A percentile compares a stretch with the other conserved stretches of the same genome.
These are phyloP conservation scores for Candida methanosorbosa DNA, from an alignment of 805 yeast genomes.

Conservation along the genomic window DNA sequence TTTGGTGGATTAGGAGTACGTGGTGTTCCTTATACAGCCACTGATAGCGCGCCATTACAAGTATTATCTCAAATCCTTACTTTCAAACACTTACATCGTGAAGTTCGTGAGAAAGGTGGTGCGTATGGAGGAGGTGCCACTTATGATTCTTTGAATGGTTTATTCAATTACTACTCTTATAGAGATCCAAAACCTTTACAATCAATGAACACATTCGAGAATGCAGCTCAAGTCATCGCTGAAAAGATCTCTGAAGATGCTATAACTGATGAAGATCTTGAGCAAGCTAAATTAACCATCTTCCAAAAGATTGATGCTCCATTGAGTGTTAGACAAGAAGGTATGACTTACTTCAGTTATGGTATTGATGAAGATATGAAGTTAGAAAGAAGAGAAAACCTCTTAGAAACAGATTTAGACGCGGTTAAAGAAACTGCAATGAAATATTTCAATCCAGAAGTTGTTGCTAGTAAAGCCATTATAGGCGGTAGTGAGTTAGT, in stretches of 20 bases:
- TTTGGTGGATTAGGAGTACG: slow-evolving; percentile 61
- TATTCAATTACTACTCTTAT: slow-evolving; percentile 78
- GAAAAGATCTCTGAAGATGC: slow-evolving; percentile 14
- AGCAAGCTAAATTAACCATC: slow-evolving; percentile 83
- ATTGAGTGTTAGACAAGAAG: slow-evolving; percentile 70
- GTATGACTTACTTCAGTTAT: slow-evolving; percentile 52
- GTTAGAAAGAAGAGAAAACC: slow-evolving; percentile 67
- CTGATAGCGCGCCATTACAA: slow-evolving; percentile 82
- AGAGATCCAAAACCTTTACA: slow-evolving; percentile 84
- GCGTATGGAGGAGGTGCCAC: slow-evolving; percentile 96
- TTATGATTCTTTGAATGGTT: slow-evolving; percentile 74
- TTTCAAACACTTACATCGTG: slow-evolving; percentile 78
- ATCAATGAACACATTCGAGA: slow-evolving; percentile 52
- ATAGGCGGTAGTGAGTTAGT: no score
- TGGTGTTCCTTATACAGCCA: slow-evolving; percentile 58
- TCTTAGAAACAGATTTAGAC: slow-evolving; percentile 53
- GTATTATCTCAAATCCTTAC: slow-evolving; percentile 74
- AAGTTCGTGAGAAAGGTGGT: slow-evolving; percentile 91
- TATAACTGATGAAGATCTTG: slow-evolving; percentile 50
- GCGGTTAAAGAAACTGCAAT: slow-evolving; percentile 64
- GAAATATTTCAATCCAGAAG: slow-evolving; percentile 55
- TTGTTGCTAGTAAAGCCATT: no score
- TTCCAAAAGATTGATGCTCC: slow-evolving; percentile 95
- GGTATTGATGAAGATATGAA: slow-evolving; percentile 72
- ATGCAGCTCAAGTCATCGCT: slow-evolving; percentile 39